These are phyloP conservation scores for Termitomyces sp. DNA, from an alignment of 768 basidiomycete species.

Conservation along the genomic window DNA sequence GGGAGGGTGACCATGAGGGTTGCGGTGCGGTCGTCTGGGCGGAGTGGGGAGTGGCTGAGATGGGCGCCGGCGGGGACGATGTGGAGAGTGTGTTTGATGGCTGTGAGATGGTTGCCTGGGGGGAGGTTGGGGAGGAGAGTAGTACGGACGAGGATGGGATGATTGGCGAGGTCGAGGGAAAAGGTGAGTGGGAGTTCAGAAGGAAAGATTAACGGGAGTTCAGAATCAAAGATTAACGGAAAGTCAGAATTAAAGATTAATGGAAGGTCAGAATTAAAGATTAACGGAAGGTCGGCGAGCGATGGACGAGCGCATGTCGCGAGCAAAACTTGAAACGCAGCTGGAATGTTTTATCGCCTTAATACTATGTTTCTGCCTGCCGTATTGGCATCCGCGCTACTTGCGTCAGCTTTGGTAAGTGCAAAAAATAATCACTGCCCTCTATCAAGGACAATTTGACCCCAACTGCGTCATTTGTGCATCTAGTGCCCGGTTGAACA, in stretches of 20 bases:
- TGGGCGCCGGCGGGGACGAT: constrained; percentile 46
- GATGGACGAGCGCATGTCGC: constrained; percentile 55
- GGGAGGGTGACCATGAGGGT: constrained; percentile 68
- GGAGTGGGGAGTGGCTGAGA: no score
- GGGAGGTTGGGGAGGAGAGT: constrained; percentile 70
- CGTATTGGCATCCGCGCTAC: no score
- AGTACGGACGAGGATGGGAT: constrained; percentile 73
- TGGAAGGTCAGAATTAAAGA: no score
- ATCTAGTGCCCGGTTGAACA: no score
- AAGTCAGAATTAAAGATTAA: no score
- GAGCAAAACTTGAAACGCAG: constrained; percentile 61
- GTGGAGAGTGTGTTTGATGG: constrained; percentile 54
- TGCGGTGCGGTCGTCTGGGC: constrained; percentile 56
- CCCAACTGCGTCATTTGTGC: no score
- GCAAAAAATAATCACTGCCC: no score
- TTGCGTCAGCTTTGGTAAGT: no score
- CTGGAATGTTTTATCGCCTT: constrained; percentile 70
- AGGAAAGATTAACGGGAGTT: no score
- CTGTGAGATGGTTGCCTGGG: constrained; percentile 63
- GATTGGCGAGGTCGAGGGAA: constrained; percentile 68
- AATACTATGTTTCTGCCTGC: no score
- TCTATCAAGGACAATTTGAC: no score
- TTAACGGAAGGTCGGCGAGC: constrained; percentile 64
- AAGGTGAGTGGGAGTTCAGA: constrained; percentile 70
- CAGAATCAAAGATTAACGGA: no score